These are phyloP conservation scores for Cicer arietinum DNA, from an alignment of 306 rosid genomes.

Conservation along the genomic window DNA sequence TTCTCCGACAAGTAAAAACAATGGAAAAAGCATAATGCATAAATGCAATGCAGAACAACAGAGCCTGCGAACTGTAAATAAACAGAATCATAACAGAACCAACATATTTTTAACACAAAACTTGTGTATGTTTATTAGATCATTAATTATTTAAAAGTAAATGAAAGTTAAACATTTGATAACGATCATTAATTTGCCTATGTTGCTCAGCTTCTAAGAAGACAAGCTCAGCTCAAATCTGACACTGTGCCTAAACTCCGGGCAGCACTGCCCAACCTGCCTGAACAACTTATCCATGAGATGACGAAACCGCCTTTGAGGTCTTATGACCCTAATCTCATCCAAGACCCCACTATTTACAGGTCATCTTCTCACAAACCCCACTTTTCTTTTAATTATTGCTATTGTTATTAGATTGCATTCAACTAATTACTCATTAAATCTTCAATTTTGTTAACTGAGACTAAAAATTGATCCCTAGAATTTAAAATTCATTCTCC, in stretches of 20 bases:
- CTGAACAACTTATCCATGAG: conserved; percentile 55
- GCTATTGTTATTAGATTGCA: not conserved
- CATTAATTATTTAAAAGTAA: conserved; percentile 17
- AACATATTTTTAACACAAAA: conserved; percentile 1
- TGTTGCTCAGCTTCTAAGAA: conserved; percentile 82
- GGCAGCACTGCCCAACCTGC: conserved; percentile 75
- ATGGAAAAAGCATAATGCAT: not conserved
- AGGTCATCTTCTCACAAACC: conserved; percentile 50
- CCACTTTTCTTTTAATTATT: not conserved
- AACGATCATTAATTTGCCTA: conserved; percentile 29
- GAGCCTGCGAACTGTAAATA: not conserved
- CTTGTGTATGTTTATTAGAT: not conserved
- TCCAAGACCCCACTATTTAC: conserved; percentile 85
- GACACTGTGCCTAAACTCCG: conserved; percentile 66
- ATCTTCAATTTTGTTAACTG: not conserved
- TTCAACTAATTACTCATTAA: not conserved
- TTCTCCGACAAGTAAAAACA: not conserved
- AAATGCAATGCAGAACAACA: not conserved
- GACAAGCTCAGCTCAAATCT: conserved; percentile 89
- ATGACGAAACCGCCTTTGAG: conserved; percentile 84
- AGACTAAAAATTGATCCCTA: not conserved
- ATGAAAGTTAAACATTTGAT: conserved; percentile 7
- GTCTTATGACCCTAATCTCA: conserved; percentile 82
- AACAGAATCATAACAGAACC: not conserved
- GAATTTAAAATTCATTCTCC: not conserved